phyloP scores from a whole-genome alignment of 805 yeast genomes.

The Sugiyamaella qingdaonensis region DNA sequence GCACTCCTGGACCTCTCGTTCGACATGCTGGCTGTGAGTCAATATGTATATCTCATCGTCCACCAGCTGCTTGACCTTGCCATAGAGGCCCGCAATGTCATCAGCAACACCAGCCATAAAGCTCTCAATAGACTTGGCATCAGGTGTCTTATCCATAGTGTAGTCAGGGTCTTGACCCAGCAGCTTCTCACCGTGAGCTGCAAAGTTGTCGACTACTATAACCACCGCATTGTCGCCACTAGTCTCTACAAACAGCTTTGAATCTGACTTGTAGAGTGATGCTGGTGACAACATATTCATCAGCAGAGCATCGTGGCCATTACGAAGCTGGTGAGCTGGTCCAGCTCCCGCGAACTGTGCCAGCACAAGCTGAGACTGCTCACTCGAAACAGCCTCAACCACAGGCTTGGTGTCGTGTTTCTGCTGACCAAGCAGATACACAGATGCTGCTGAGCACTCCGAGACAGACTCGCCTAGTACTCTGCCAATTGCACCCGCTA shows the following conservation, averaged over 20 bases:
- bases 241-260: background rate
- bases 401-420: constrained; percentile 1
- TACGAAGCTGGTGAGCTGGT: constrained; percentile 5
- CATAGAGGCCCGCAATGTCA: constrained; percentile 12
- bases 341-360: constrained; percentile 19
- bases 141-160: constrained; percentile 16
- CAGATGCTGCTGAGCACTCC: constrained; percentile 10
- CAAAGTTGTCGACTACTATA: constrained; percentile 20
- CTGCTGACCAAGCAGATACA: constrained; percentile 7
- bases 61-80: constrained; percentile 5
- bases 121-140: constrained; percentile 1
- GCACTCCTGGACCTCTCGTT: background rate
- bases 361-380: constrained; percentile 21
- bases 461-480: background rate
- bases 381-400: background rate
- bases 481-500: background rate
- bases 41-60: constrained; percentile 9
- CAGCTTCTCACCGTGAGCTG: constrained; percentile 14
- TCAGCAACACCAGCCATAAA: constrained; percentile 11
- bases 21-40: background rate
- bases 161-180: constrained; percentile 21
- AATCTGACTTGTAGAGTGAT: background rate
- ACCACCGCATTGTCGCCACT: constrained; percentile 15
- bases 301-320: constrained; percentile 11
- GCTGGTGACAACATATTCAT: background rate